A percentile compares a stretch with the other conserved stretches of the same genome.
Conservation (phyloP, 2,329 filamentous ascomycete genomes). For the Graphilbum fragrans region DNA sequence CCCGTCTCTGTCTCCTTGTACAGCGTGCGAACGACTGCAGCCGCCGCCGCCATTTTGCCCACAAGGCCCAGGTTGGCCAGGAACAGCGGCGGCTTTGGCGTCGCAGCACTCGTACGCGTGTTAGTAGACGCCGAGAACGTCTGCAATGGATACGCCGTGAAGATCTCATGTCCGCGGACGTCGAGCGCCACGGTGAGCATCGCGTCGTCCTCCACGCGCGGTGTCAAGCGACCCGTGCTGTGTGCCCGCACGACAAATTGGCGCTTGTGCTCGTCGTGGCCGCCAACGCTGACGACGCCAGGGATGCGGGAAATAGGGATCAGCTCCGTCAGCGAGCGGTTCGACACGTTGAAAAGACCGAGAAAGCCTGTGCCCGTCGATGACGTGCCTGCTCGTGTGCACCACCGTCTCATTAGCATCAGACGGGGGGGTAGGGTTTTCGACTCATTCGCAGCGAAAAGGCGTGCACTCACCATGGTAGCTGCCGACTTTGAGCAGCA, state of each 20-base stretch:
- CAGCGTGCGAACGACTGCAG: slow-evolving; percentile 55
- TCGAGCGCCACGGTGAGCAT: slow-evolving; percentile 53
- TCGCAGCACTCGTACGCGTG: neutral
- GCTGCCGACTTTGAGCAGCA: slow-evolving; percentile 64
- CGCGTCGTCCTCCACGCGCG: slow-evolving; percentile 28
- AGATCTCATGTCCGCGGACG: slow-evolving; percentile 63
- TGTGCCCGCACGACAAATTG: slow-evolving; percentile 67
- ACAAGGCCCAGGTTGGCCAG: slow-evolving; percentile 67
- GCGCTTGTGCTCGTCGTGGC: slow-evolving; percentile 10
- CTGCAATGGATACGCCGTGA: slow-evolving; percentile 59
- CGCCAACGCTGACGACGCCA: slow-evolving; percentile 40
- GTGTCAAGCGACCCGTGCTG: slow-evolving; percentile 49
- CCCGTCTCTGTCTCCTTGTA: slow-evolving; percentile 27
- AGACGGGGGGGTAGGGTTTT: too few species aligned
- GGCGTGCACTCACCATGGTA: slow-evolving; percentile 50
- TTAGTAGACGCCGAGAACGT: slow-evolving; percentile 36
- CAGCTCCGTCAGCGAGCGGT: slow-evolving; percentile 51
- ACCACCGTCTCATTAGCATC: too few species aligned
- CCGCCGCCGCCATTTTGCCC: slow-evolving; percentile 81
- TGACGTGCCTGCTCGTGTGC: too few species aligned
- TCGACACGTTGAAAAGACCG: slow-evolving; percentile 72
- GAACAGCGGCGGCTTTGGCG: slow-evolving; percentile 29
- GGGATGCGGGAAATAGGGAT: slow-evolving; percentile 62
- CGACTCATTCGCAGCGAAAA: neutral
- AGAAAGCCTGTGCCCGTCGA: slow-evolving; percentile 59